A percentile compares a stretch with the other conserved stretches of the same genome.
phyloP scores from a whole-genome alignment of 257 asterid genomes.

The Ajuga chamaepitys region DNA sequence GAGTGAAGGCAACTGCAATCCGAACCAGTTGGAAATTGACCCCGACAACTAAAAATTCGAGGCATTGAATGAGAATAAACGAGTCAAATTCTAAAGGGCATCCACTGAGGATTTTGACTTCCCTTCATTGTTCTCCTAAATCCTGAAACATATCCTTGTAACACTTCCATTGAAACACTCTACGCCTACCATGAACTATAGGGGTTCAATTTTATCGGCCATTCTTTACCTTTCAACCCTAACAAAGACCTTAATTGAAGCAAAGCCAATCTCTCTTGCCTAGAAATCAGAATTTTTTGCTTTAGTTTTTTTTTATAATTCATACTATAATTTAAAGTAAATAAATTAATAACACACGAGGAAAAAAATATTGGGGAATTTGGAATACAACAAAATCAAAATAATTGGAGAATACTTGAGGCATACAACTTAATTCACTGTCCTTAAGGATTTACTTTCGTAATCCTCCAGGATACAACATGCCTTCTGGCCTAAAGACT shows the following conservation, averaged over 20 bases:
- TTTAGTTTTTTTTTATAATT: no score
- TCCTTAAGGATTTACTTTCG: no score
- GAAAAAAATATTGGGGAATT: no score
- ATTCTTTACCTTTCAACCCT: conserved; percentile 79
- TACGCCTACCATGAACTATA: conserved; percentile 65
- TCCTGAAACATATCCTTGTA: conserved; percentile 64
- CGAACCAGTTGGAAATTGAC: conserved; percentile 74
- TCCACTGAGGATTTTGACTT: conserved; percentile 64
- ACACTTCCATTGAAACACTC: conserved; percentile 65
- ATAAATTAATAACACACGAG: no score
- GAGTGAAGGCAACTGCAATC: conserved; percentile 44
- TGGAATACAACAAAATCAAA: no score
- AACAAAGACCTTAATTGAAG: conserved; percentile 85
- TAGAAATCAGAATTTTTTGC: conserved; percentile 39
- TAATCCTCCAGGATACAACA: no score
- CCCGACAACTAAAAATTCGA: conserved; percentile 70
- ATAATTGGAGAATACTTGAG: no score
- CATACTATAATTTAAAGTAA: no score
- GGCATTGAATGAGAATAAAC: conserved; percentile 59
- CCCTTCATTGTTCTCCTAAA: conserved; percentile 78
- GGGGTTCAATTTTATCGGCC: conserved; percentile 85
- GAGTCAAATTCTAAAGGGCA: conserved; percentile 60
- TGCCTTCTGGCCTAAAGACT: no score
- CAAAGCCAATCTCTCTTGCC: conserved; percentile 55
- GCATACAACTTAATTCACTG: no score